phyloP scores from a whole-genome alignment of 352 stramenopile genomes.

The Pythium angustatum region DNA sequence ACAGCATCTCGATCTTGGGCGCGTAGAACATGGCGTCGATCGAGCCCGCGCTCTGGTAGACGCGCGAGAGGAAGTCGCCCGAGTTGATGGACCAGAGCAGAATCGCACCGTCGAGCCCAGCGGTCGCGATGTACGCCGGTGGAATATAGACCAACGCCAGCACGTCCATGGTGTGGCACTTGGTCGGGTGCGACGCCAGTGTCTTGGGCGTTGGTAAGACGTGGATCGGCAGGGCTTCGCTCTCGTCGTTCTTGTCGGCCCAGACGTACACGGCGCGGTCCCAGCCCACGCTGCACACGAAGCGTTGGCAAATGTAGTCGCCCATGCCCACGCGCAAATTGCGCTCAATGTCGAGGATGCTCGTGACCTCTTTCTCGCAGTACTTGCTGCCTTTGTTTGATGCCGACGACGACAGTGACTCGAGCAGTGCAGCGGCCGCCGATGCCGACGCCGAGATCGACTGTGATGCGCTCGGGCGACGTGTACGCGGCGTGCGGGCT shows the following conservation, averaged over 20 bases:
- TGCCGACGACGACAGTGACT: background rate
- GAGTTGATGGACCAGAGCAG: constrained; percentile 82
- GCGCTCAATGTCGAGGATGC: constrained; percentile 77
- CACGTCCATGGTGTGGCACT: constrained; percentile 69
- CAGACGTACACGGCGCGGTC: constrained; percentile 82
- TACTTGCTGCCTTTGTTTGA: constrained; percentile 38
- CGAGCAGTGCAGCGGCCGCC: constrained; percentile 10
- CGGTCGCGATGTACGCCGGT: constrained; percentile 67
- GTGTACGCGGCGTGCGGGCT: constrained; percentile 5
- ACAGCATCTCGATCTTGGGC: constrained; percentile 68
- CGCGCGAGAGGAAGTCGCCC: constrained; percentile 57
- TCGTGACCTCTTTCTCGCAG: constrained; percentile 80
- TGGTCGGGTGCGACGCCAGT: constrained; percentile 30
- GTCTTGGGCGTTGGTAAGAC: constrained; percentile 44
- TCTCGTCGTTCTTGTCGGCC: constrained; percentile 83
- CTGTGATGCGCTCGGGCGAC: background rate
- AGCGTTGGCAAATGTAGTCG: constrained; percentile 80
- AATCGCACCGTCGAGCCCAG: constrained; percentile 69
- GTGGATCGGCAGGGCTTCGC: constrained; percentile 60
- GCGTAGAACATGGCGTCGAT: constrained; percentile 76
- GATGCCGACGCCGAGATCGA: background rate
- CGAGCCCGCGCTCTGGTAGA: constrained; percentile 58
- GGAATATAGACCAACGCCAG: constrained; percentile 69
- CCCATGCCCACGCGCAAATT: constrained; percentile 81
- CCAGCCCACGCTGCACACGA: constrained; percentile 84